phyloP scores from a whole-genome alignment of 768 basidiomycete species.

The Solioccasus polychromus region DNA sequence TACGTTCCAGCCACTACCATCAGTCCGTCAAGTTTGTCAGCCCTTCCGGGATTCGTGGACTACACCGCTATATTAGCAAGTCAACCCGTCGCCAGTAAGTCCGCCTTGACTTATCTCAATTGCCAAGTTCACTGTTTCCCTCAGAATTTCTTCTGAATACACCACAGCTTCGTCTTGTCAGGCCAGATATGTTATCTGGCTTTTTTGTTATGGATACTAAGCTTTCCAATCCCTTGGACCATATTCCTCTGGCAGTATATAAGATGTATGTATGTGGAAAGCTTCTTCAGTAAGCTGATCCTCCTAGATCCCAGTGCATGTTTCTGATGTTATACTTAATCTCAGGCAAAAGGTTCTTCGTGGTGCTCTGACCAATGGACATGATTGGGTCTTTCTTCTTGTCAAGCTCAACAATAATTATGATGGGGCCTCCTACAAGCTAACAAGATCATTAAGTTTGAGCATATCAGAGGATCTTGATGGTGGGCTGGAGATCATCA shows the following conservation, averaged over 20 bases:
- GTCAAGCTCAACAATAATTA: too few species aligned
- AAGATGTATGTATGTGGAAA: neutral
- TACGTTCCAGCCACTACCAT: neutral
- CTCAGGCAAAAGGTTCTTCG: too few species aligned
- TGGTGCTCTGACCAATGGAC: too few species aligned
- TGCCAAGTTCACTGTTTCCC: neutral
- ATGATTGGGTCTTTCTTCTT: too few species aligned
- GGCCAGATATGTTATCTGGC: neutral
- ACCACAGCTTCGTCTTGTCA: neutral
- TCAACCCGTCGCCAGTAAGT: neutral
- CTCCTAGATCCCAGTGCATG: too few species aligned
- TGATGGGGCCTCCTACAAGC: too few species aligned
- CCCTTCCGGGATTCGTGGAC: neutral
- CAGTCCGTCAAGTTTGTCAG: neutral
- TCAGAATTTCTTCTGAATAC: neutral
- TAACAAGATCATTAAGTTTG: too few species aligned
- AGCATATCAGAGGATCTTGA: too few species aligned
- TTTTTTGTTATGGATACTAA: neutral
- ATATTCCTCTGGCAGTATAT: neutral
- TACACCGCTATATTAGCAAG: neutral
- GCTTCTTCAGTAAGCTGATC: too few species aligned
- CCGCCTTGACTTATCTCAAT: neutral
- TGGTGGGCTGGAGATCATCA: too few species aligned
- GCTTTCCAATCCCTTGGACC: neutral
- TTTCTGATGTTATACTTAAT: too few species aligned